Base-by-base conservation (phyloP, 306 rosid genomes). In the Oemleria cerasiformis region DNA sequence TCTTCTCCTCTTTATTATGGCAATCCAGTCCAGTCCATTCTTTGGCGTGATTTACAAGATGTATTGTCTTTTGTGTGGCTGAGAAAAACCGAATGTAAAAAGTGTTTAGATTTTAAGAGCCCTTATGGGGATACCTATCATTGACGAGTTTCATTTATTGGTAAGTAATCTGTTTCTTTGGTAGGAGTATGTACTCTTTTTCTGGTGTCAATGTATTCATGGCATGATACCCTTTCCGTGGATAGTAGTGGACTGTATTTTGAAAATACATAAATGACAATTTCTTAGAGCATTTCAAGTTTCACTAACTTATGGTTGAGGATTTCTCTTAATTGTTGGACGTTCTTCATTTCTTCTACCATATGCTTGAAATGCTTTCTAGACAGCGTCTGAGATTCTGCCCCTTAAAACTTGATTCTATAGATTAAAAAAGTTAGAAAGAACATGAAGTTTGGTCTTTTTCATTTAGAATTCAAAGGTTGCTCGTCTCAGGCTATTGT, bases 11-110 rank as follows among this genome's bases (percentile, higher is more conserved):
- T 0, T 76, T 60, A 44, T 79, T 43, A 63, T 61, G 85, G 81
- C 96, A 88, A 94, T 84, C 86, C 93, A 90, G 87, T 77, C 88
- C 66, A 86, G 87, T 82, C 96, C 97, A 51, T 79, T 92, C 81
- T 74, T 84, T 83, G 96, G 75, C 82, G 58, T 92, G 96, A 72
- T 87, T 87, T 84, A 59, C 83, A 66, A 83, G 93, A 77, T 87
- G 97, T 86, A 60, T 72, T 85, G 57, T 92, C 97, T 47, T 87
- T 82, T 84, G 53, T 89, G 57, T 89, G 97, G 97, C 76, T 85
- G 81, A 82, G 88, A 76, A 87, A 82, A 85, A 36, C 45, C 78
- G 64, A 79, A 84, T 79, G 87, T 86, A 47, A 84, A 87, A 72
- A 81, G 45, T 43, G 83, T 92, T 64, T 81, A 87, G 89, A 81